Conservation (phyloP, 805 yeast species). For the Wickerhamiella musiphila region DNA sequence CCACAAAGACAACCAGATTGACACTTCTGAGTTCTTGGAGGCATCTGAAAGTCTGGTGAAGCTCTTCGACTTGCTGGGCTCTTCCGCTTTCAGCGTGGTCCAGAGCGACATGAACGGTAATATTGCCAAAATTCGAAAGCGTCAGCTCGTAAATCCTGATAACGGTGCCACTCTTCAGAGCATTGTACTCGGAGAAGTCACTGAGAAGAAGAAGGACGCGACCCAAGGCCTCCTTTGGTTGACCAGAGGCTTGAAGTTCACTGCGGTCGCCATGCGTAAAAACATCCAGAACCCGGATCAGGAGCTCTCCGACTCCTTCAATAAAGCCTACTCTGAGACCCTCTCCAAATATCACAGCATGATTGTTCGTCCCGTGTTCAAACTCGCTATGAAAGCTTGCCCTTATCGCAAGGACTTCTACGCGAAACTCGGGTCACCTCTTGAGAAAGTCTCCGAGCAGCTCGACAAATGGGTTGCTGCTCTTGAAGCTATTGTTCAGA, state of each 20-base stretch:
- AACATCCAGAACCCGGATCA: slow-evolving; percentile 42
- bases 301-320: slow-evolving; percentile 64
- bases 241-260: slow-evolving; percentile 63
- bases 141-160: slow-evolving; percentile 47
- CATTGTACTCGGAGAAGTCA: slow-evolving; percentile 54
- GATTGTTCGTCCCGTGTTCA: slow-evolving; percentile 71
- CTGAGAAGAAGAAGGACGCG: slow-evolving; percentile 51
- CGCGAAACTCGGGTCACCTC: slow-evolving; percentile 49
- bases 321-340: slow-evolving; percentile 69
- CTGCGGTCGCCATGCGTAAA: slow-evolving; percentile 78
- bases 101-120: slow-evolving; percentile 82
- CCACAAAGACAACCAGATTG: slow-evolving; percentile 36
- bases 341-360: slow-evolving; percentile 67
- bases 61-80: slow-evolving; percentile 65
- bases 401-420: slow-evolving; percentile 81
- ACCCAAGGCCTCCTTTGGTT: slow-evolving; percentile 87
- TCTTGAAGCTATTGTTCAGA: slow-evolving; percentile 53
- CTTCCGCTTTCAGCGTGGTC: slow-evolving; percentile 70
- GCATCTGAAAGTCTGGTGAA: slow-evolving; percentile 74
- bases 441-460: slow-evolving; percentile 43
- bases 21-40: slow-evolving; percentile 60
- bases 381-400: slow-evolving; percentile 87
- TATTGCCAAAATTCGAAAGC: slow-evolving; percentile 54
- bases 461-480: slow-evolving; percentile 59
- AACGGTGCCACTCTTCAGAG: slow-evolving; percentile 56